Base-by-base conservation (phyloP, 352 stramenopile species). In the Phytopythium cucurbitacearum region DNA sequence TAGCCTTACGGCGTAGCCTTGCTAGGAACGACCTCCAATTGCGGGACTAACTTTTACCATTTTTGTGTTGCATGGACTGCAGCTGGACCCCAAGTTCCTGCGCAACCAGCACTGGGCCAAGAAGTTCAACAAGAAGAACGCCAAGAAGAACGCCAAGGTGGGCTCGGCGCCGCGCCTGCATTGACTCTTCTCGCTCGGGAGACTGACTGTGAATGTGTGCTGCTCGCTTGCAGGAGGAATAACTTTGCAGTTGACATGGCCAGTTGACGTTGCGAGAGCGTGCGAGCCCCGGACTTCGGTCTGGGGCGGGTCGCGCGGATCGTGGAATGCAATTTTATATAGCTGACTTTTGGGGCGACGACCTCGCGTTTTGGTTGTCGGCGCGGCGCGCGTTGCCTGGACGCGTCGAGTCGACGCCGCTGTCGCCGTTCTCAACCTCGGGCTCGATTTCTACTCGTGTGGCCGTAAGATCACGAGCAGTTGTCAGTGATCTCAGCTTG, bases 31-130 rank as follows among this genome's bases (percentile, higher is more conserved):
- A 21, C 34, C 46, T 40, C 16, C 1, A 37, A 7, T 40, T 53
- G 8, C 35, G 6, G 16, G 15, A 7, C 5, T 44, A 8, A 13
- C 38, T 41, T 13, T 41, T 13, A 1, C 38, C 40, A 40, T 33
- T 9, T 33, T 9, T 52, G 37, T 46, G 15, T 34, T 44, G 0
- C 10, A 5, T 10, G 15, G 41, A 9, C 12, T 61, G 57, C 56
- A 94, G 75, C 93, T 98, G 66, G 95, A 99, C 83, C 95, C 95
- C 51, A 99, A 99, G 76, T 99, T 99, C 77, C 74, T 99, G 62
- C 82, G 94, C 60, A 99, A 99, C 81, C 95, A 98, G 70, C 96
- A 96, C 76, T 98, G 96, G 85, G 94, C 92, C 65, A 98, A 98
- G 87, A 98, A 98, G 83, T 98, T 94, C 76, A 97, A 98, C 84